phyloP scores from a whole-genome alignment of 179 eudicot genomes.

The Spergularia azorica region DNA sequence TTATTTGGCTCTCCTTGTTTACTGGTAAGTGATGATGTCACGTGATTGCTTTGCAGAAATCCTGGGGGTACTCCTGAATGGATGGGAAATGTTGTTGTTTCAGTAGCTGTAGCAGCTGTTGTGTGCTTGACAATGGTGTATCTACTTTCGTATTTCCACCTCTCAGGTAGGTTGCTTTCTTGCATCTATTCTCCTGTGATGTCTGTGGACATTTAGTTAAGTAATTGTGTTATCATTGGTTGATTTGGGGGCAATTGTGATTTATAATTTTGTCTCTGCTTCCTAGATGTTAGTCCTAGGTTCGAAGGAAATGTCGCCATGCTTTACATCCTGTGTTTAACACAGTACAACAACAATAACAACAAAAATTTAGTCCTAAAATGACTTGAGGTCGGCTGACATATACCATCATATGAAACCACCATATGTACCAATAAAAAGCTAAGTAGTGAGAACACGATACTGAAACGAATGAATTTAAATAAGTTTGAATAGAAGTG shows the following conservation, averaged over 20 bases:
- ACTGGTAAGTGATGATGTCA: not conserved
- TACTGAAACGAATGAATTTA: too few species aligned
- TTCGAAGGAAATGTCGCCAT: too few species aligned
- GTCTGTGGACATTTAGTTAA: not conserved
- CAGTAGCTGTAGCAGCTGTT: constrained; percentile 55
- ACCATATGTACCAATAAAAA: too few species aligned
- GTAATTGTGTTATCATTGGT: not conserved
- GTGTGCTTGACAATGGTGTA: constrained; percentile 85
- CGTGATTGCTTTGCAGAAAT: constrained; percentile 52
- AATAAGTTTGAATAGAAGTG: too few species aligned
- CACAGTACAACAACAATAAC: too few species aligned
- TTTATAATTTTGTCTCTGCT: not conserved
- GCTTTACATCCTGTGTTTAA: too few species aligned
- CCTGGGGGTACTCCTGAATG: constrained; percentile 91
- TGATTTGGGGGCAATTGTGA: not conserved
- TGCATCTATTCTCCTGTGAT: not conserved
- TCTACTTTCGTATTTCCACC: constrained; percentile 86
- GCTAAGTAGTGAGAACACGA: too few species aligned
- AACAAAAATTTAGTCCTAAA: too few species aligned
- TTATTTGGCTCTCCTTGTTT: not conserved
- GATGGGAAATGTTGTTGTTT: constrained; percentile 61
- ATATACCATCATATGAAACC: too few species aligned
- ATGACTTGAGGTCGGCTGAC: too few species aligned
- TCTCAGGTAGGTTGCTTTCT: constrained; percentile 63
- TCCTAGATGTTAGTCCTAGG: too few species aligned